These are phyloP conservation scores for Candolleomyces eurysporus DNA, from an alignment of 768 basidiomycete genomes.

Conservation along the genomic window DNA sequence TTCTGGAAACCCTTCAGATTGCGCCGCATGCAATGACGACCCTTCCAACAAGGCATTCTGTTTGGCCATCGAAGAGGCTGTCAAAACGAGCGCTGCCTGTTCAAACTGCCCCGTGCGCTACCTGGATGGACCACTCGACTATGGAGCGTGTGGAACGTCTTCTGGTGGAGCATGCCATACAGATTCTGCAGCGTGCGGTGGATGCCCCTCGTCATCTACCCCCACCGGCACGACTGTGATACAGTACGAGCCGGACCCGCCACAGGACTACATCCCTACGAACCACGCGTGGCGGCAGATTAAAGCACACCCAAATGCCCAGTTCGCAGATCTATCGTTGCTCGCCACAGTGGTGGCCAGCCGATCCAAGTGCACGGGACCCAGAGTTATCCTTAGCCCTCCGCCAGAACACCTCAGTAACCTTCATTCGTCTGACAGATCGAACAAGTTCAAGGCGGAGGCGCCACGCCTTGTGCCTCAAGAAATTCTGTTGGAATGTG, in stretches of 20 bases:
- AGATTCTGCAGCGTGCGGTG: constrained; percentile 19
- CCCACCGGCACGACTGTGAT: constrained; percentile 6
- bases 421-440: background rate
- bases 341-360: constrained; percentile 89
- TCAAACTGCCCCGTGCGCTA: constrained; percentile 48
- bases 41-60: constrained; percentile 89
- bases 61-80: constrained; percentile 62
- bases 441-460: background rate
- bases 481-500: constrained; percentile 60
- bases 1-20: constrained; percentile 86
- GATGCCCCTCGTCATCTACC: constrained; percentile 20
- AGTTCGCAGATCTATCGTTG: constrained; percentile 78
- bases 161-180: constrained; percentile 18
- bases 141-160: background rate
- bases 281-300: constrained; percentile 82
- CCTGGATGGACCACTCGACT: constrained; percentile 9
- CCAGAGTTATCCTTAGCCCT: constrained; percentile 57
- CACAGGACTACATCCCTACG: constrained; percentile 64
- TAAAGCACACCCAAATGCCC: constrained; percentile 86
- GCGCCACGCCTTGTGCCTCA: constrained; percentile 58
- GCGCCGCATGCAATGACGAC: constrained; percentile 82
- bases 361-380: constrained; percentile 73
- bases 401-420: constrained; percentile 5
- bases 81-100: constrained; percentile 53
- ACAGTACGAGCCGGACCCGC: constrained; percentile 13